Evolutionary conservation across 2,329 filamentous ascomycete genomes (phyloP), one percentile per base, ranked within the genome.

Genomic region (Ophiosphaerella narmari): DNA sequence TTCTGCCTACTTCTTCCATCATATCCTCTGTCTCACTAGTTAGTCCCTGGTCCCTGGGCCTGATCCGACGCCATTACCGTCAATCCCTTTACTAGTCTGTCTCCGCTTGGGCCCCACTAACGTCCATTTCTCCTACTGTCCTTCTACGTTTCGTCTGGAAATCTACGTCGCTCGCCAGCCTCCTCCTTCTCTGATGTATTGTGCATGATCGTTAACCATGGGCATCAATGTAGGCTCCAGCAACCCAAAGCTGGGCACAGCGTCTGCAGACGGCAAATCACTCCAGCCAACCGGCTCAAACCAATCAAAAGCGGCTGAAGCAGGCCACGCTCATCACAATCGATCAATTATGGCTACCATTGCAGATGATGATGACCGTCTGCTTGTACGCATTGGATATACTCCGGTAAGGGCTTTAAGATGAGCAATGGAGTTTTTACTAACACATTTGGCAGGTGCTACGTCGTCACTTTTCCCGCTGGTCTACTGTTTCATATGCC

Each of bases 401-500:
- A 82, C 79, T 59, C 84, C 86, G 71, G 84, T 85, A 71, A 47
- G 72, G 50, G 13, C 13, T 40, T 24, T 13, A 39, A n/a, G n/a
- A 7, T 6, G 16, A 8, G 23, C n/a, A 14, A 16, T 13, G 24
- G n/a, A 24, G 24, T 13, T 39, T 26, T 39, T 23, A 55, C 60
- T 64, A 51, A 74, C 59, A 38, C 26, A 21, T 4, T 23, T 11
- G 8, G 6, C 37, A 86, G 84, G 83, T 86, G 66, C 65, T 87
- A 23, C 77, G 77, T 59, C 77, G 85, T 46, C 82, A 87, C 59
- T 87, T 87, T 63, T 86, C 81, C 33, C 84, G 82, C 78, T 86
- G 83, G 83, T 86, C 83, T 4, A 86, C 84, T 2, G 75, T 86
- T 4, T 86, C 84, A 4, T 87, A 86, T 70, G 84, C 84, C 23